A percentile compares a stretch with the other conserved stretches of the same genome.
Conservation (phyloP, 2,329 filamentous ascomycete genomes). For the Fusarium penzigii region DNA sequence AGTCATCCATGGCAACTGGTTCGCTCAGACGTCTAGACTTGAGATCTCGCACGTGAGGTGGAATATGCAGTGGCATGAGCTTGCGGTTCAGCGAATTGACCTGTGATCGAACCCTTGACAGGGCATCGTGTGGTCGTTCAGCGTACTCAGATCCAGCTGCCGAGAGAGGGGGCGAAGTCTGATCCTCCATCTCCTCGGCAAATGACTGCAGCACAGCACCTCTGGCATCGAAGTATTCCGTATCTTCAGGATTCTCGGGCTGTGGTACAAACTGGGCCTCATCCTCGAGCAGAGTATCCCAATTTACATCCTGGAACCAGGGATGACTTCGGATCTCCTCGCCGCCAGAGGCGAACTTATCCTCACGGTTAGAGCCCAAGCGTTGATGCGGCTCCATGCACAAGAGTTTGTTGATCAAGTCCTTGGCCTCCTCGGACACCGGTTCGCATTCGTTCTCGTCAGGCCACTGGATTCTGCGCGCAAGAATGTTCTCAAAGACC, state of each 20-base stretch:
- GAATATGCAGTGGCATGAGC: conserved; percentile 93
- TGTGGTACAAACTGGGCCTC: conserved; percentile 94
- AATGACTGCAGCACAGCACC: conserved; percentile 93
- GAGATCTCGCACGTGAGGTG: conserved; percentile 89
- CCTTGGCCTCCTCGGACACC: conserved; percentile 84
- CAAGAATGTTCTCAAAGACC: conserved; percentile 95
- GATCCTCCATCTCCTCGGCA: conserved; percentile 91
- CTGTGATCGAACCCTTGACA: conserved; percentile 86
- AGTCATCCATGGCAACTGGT: conserved; percentile 85
- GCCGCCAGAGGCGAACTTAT: conserved; percentile 80
- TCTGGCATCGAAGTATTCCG: conserved; percentile 93
- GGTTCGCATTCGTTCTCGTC: conserved; percentile 72
- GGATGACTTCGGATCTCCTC: conserved; percentile 87
- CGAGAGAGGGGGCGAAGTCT: conserved; percentile 70
- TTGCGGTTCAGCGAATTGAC: conserved; percentile 85
- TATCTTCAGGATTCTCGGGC: conserved; percentile 92
- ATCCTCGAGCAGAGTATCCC: conserved; percentile 89
- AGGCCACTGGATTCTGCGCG: conserved; percentile 89
- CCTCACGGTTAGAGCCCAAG: conserved; percentile 81
- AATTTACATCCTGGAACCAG: conserved; percentile 87
- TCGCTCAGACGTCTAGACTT: conserved; percentile 89
- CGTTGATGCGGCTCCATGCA: conserved; percentile 80
- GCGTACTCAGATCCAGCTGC: conserved; percentile 74
- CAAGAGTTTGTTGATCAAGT: conserved; percentile 90
- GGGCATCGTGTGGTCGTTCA: conserved; percentile 90